Base-by-base conservation (phyloP, 768 basidiomycete species). In the Lentinula sp. region DNA sequence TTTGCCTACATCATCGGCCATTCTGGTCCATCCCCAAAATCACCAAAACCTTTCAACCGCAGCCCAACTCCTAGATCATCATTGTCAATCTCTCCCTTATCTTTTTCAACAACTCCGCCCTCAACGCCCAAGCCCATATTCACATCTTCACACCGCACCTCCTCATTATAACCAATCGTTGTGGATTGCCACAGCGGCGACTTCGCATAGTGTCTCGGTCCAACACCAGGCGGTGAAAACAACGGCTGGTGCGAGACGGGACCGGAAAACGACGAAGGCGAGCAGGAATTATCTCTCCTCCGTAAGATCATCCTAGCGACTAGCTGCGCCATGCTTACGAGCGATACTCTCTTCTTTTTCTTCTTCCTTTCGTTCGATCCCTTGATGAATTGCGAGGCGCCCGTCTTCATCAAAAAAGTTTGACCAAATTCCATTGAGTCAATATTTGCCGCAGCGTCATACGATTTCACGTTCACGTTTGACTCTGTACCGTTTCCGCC, bases 261-360 rank as follows among this genome's bases (percentile, higher is more conserved):
- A 35, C 15, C 34, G 10, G 52, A 39, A 21, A 35, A 52, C 5
- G 53, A 39, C 34, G 35, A 39, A 5, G n/a, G 18, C 16, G 35
- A 54, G 18, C 16, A 39, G n/a, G 37, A 54, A 18, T n/a, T 18
- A 3, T 54, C 53, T 21, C 53, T 37, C 18, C 53, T 35, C 9
- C 53, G 53, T 8, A 54, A 7, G 18, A 54, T 54, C 53, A 54
- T 54, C 53, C 53, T 54, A 16, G 53, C 53, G 34, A 54, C 53
- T 8, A 54, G 53, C 34, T 54, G 53, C n/a, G 53, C 53, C 53
- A 54, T 54, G 21, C 18, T 35, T n/a, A 39, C 34, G 8, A 54
- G 16, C 16, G 53, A 4, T 21, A 37, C 11, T 13, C 18, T 54
- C 35, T 54, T 39, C 16, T 54, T 39, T n/a, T 40, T 35, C 35